These are phyloP conservation scores for Entonaema liquescens DNA, from an alignment of 495 filamentous ascomycete species.

Conservation along the genomic window DNA sequence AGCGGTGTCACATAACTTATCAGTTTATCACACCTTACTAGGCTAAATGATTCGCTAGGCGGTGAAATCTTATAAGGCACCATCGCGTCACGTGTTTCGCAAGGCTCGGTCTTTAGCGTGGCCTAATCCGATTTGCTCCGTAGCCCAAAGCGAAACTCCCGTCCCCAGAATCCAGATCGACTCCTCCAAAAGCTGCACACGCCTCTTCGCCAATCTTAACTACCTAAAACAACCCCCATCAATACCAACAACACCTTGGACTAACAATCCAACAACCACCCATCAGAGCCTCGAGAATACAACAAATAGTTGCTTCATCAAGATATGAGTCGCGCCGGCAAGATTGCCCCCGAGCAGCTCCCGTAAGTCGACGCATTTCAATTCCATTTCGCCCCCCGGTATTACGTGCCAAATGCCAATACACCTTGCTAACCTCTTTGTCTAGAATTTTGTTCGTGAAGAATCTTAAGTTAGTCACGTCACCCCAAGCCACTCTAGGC, in stretches of 20 bases:
- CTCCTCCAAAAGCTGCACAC: conserved; percentile 41
- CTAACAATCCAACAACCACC: conserved; percentile 34
- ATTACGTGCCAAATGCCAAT: background rate
- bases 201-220: conserved; percentile 42
- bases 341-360: conserved; percentile 93
- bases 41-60: conserved; percentile 11
- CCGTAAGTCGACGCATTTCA: conserved; percentile 62
- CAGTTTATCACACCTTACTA: background rate
- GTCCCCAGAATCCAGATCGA: conserved; percentile 26
- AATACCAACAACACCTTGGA: conserved; percentile 30
- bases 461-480: conserved; percentile 45
- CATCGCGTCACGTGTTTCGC: conserved; percentile 27
- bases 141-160: conserved; percentile 31
- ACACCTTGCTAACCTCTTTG: conserved; percentile 31
- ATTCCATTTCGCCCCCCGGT: conserved; percentile 8
- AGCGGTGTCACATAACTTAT: background rate
- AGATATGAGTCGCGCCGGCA: conserved; percentile 78
- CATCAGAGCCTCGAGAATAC: conserved; percentile 19
- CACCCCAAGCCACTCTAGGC: background rate
- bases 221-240: conserved; percentile 29
- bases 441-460: conserved; percentile 48
- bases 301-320: conserved; percentile 38
- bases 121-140: conserved; percentile 44
- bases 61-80: conserved; percentile 23
- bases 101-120: conserved; percentile 38